Percentiles rank a stretch among this genome's conserved stretches.
phyloP scores from a whole-genome alignment of 129 eudicot species.

The Chrysanthemum lavandulifolium region DNA sequence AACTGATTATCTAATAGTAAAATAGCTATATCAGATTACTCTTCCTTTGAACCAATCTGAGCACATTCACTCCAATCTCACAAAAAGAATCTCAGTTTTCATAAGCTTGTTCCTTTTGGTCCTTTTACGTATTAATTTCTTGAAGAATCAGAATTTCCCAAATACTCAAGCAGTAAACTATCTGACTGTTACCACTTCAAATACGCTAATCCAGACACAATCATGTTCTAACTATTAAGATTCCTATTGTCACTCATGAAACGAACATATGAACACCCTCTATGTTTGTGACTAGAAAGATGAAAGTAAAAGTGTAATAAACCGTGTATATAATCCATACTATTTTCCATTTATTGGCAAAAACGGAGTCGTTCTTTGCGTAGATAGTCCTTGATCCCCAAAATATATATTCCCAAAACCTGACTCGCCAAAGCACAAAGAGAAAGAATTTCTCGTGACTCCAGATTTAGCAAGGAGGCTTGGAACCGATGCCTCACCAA shows the following conservation, averaged over 20 bases:
- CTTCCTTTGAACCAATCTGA: neutral
- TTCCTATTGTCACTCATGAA: neutral
- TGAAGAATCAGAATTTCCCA: neutral
- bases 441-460: slow-evolving; percentile 60
- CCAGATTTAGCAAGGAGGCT: slow-evolving; percentile 87
- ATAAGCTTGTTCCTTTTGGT: neutral
- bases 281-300: neutral
- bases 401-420: slow-evolving; percentile 86
- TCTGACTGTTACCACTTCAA: neutral
- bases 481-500: slow-evolving; percentile 79
- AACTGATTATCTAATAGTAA: slow-evolving; percentile 7
- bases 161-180: neutral
- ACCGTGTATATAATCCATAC: slow-evolving; percentile 40
- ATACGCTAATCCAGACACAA: slow-evolving; percentile 1
- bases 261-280: slow-evolving; percentile 2
- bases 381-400: slow-evolving; percentile 80
- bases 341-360: slow-evolving; percentile 60
- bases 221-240: neutral
- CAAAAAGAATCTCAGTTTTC: neutral
- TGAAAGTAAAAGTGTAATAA: slow-evolving; percentile 14
- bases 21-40: neutral
- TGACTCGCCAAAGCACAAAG: slow-evolving; percentile 80
- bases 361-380: slow-evolving; percentile 69
- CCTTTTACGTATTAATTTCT: neutral
- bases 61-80: too few species aligned